Percentiles rank a stretch among this genome's conserved stretches.
Evolutionary conservation across 2,329 filamentous ascomycete species (phyloP).

Genomic region (Cadophora malorum): DNA sequence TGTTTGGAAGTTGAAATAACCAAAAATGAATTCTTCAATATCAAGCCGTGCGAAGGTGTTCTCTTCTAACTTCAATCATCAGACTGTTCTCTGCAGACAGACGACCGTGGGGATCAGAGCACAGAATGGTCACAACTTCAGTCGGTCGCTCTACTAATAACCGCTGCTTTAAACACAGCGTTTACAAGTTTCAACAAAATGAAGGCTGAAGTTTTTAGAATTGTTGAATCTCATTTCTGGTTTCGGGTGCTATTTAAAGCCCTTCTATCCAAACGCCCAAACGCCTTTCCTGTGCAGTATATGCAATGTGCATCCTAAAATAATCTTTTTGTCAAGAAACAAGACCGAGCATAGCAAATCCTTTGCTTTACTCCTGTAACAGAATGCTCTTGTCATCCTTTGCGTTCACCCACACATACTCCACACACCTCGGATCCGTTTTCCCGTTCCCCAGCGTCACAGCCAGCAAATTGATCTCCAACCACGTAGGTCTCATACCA

Average conservation of each 20-base stretch:
- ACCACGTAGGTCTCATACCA: conserved; percentile 42
- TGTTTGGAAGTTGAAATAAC: background rate
- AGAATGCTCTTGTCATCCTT: conserved; percentile 39
- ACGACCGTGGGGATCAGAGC: background rate
- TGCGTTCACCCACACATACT: conserved; percentile 43
- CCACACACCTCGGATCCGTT: conserved; percentile 41
- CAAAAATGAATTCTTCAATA: background rate
- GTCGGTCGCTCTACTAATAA: background rate
- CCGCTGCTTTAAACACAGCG: too few relatives aligned
- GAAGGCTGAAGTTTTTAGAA: too few relatives aligned
- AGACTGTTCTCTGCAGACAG: background rate
- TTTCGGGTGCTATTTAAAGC: background rate
- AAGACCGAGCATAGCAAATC: background rate
- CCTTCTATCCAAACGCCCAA: background rate
- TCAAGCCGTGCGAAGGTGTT: background rate
- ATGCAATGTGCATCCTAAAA: background rate
- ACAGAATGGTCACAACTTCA: background rate
- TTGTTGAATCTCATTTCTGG: background rate
- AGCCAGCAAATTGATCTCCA: conserved; percentile 42
- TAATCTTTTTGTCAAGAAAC: background rate
- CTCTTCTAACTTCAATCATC: background rate
- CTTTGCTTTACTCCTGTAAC: conserved; percentile 25
- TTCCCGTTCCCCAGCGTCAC: conserved; percentile 38
- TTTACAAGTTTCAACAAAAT: too few relatives aligned
- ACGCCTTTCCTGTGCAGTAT: background rate